A percentile compares a stretch with the other conserved stretches of the same genome.
Evolutionary conservation across 2,329 filamentous ascomycete genomes (phyloP).

Genomic region (Apiospora koreana): DNA sequence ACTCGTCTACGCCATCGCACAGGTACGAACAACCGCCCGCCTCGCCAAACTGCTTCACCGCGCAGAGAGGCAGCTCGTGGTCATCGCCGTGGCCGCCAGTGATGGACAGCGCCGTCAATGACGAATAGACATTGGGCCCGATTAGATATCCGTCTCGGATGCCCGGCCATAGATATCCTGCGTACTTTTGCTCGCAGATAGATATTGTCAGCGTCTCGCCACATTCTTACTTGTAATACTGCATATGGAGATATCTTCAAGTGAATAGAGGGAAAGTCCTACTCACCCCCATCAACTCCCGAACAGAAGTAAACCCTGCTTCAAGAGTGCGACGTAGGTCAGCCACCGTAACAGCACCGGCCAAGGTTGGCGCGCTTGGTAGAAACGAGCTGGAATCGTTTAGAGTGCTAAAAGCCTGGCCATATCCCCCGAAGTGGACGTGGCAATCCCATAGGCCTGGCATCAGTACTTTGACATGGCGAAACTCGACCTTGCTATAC

Average conservation of each 20-base stretch:
- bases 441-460: constrained; percentile 57
- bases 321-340: constrained; percentile 44
- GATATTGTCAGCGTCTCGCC: neutral
- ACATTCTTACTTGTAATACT: too few species aligned
- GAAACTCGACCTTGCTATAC: constrained; percentile 30
- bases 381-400: constrained; percentile 22
- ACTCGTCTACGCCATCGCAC: constrained; percentile 49
- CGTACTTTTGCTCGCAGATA: constrained; percentile 30
- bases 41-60: constrained; percentile 32
- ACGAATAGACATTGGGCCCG: constrained; percentile 51
- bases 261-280: neutral
- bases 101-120: constrained; percentile 44
- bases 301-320: constrained; percentile 51
- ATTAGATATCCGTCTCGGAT: constrained; percentile 45
- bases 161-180: constrained; percentile 42
- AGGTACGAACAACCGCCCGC: constrained; percentile 36
- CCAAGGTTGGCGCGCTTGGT: constrained; percentile 28
- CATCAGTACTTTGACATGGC: constrained; percentile 44
- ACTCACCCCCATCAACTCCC: constrained; percentile 45
- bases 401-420: constrained; percentile 16
- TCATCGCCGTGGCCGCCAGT: constrained; percentile 52
- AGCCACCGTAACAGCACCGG: constrained; percentile 42
- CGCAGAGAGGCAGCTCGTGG: constrained; percentile 37
- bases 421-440: constrained; percentile 45
- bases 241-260: too few species aligned